Percentiles rank a stretch among this genome's conserved stretches.
Evolutionary conservation across 192 early-diverging fungal genomes (phyloP).

Genomic region (Coemansia sp.): DNA sequence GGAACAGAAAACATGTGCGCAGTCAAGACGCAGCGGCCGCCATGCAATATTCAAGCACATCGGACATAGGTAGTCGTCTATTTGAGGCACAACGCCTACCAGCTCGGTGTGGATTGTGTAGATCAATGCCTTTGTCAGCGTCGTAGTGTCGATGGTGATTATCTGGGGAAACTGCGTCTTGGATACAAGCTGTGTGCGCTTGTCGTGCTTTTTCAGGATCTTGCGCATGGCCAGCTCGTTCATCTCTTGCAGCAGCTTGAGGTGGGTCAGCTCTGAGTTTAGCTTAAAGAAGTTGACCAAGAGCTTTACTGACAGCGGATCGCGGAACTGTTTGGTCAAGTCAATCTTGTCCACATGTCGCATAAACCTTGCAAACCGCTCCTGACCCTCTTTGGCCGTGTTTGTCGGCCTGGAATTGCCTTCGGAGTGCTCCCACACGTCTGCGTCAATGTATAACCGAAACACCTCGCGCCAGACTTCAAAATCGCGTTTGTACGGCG

Average conservation of each 20-base stretch:
- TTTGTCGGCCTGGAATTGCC: conserved; percentile 59
- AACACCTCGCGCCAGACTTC: conserved; percentile 70
- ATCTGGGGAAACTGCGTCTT: conserved; percentile 50
- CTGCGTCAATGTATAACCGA: conserved; percentile 65
- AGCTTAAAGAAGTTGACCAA: conserved; percentile 57
- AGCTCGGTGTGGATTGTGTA: conserved; percentile 65
- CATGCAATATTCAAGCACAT: conserved; percentile 74
- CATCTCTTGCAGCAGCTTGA: conserved; percentile 72
- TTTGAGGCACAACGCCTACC: conserved; percentile 73
- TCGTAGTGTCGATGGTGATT: conserved; percentile 30
- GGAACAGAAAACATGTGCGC: conserved; percentile 76
- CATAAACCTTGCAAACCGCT: conserved; percentile 60
- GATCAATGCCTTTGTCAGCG: conserved; percentile 59
- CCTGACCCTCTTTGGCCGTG: conserved; percentile 60
- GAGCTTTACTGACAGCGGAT: conserved; percentile 41
- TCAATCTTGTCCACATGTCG: conserved; percentile 44
- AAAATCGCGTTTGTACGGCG: conserved; percentile 75
- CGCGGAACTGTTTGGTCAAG: conserved; percentile 24
- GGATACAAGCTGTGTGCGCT: conserved; percentile 68
- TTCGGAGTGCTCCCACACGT: conserved; percentile 67
- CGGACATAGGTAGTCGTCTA: conserved; percentile 79
- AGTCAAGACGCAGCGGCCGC: conserved; percentile 75
- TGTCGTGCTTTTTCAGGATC: conserved; percentile 91
- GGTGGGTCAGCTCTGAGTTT: conserved; percentile 66
- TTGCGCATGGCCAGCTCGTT: conserved; percentile 79